A percentile compares a stretch with the other conserved stretches of the same genome.
Conservation (phyloP, 1,284 basidiomycete genomes). For the Rhodotorula sp. region DNA sequence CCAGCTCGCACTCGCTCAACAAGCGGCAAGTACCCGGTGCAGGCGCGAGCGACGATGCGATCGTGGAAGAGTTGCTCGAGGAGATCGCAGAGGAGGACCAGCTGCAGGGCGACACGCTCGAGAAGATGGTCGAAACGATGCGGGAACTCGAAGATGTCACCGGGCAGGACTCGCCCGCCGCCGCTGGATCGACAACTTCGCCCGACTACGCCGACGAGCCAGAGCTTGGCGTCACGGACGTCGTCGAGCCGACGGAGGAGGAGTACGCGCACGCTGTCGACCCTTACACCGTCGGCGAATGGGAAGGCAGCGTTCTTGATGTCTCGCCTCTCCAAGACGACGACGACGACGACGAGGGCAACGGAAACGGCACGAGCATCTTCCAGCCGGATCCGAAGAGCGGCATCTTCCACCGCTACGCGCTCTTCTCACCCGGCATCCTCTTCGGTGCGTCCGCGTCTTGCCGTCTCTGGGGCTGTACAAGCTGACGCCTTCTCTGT, state of each 20-base stretch:
- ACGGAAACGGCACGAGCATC: slow-evolving; percentile 34
- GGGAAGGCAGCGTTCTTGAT: slow-evolving; percentile 13
- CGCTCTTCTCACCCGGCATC: slow-evolving; percentile 34
- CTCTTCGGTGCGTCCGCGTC: slow-evolving; percentile 21
- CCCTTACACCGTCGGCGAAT: neutral
- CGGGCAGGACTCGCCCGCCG: neutral
- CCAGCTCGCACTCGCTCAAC: neutral
- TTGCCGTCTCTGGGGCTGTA: neutral
- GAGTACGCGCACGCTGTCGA: slow-evolving; percentile 1
- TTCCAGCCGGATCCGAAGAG: slow-evolving; percentile 17
- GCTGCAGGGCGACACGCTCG: slow-evolving; percentile 12
- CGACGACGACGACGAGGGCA: neutral
- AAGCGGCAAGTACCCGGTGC: slow-evolving; percentile 9
- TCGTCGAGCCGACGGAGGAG: neutral
- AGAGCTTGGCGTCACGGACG: neutral
- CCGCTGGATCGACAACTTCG: neutral
- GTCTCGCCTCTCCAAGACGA: slow-evolving; percentile 1
- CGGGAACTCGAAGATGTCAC: neutral
- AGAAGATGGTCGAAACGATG: slow-evolving; percentile 10
- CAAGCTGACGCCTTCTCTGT: neutral
- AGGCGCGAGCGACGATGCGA: neutral
- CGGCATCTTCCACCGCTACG: slow-evolving; percentile 36
- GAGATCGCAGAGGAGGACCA: slow-evolving; percentile 15
- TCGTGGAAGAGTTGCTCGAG: slow-evolving; percentile 4
- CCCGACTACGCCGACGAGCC: neutral